Conservation (phyloP, 306 rosid genomes). For the Vigna angularis region DNA sequence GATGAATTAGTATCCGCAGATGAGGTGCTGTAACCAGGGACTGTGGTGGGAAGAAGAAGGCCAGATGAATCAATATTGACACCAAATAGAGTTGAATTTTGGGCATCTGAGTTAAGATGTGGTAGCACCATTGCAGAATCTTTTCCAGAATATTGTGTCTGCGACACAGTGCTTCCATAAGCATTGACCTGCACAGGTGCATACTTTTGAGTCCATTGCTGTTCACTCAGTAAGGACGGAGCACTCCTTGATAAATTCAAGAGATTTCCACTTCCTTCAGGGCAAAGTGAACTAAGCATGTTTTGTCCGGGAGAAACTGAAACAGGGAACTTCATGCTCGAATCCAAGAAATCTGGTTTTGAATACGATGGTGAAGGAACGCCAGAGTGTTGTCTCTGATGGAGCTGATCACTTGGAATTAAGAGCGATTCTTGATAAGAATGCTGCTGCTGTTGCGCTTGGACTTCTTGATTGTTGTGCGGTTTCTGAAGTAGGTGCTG, state of each 20-base stretch:
- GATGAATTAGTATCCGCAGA: conserved; percentile 71
- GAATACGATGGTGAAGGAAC: conserved; percentile 71
- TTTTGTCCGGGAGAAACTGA: conserved; percentile 67
- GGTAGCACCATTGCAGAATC: conserved; percentile 64
- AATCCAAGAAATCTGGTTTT: conserved; percentile 69
- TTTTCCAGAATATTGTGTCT: conserved; percentile 66
- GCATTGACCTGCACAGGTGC: conserved; percentile 63
- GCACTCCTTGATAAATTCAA: conserved; percentile 63
- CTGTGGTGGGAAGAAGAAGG: conserved; percentile 76
- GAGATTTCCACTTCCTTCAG: conserved; percentile 66
- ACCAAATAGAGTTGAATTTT: conserved; percentile 77
- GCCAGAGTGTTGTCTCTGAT: conserved; percentile 63
- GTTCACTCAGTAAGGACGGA: conserved; percentile 69
- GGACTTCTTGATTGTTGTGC: conserved; percentile 67
- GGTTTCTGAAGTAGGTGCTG: conserved; percentile 76
- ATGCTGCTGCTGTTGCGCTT: conserved; percentile 65
- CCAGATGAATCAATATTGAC: conserved; percentile 91
- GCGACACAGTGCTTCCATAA: conserved; percentile 64
- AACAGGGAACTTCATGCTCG: conserved; percentile 61
- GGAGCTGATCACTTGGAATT: conserved; percentile 70
- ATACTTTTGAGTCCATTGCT: conserved; percentile 67
- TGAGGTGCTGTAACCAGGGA: conserved; percentile 65
- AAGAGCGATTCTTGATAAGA: conserved; percentile 59
- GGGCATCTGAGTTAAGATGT: conserved; percentile 68
- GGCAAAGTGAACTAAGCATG: conserved; percentile 65